Percentiles rank a stretch among this genome's conserved stretches.
These are phyloP conservation scores for Ilyonectria destructans DNA, from an alignment of 2,329 filamentous ascomycete genomes.

Conservation along the genomic window DNA sequence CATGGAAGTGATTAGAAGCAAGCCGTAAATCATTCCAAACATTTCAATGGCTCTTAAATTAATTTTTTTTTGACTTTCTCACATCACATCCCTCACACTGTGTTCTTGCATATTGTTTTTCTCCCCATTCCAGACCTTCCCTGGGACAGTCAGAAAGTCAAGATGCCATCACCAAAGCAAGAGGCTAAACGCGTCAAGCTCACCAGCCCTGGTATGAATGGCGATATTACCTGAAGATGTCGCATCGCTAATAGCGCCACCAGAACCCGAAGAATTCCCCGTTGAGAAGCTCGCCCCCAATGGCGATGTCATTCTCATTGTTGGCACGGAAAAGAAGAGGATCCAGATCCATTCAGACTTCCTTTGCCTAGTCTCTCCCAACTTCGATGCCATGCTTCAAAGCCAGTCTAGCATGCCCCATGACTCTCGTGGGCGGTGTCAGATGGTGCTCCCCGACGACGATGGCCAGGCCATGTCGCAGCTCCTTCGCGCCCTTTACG, in stretches of 20 bases:
- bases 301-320: conserved; percentile 39
- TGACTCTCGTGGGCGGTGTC: background rate
- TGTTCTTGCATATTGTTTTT: too few relatives aligned
- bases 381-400: background rate
- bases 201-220: background rate
- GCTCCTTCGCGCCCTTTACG: too few relatives aligned
- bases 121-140: background rate
- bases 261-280: background rate
- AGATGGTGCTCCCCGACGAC: background rate
- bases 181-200: background rate
- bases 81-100: background rate
- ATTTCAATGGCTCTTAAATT: too few relatives aligned
- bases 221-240: background rate
- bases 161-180: background rate
- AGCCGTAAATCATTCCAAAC: too few relatives aligned
- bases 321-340: conserved; percentile 28
- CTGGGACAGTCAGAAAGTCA: background rate
- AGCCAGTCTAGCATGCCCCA: too few relatives aligned
- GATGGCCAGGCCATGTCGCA: background rate
- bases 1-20: too few relatives aligned
- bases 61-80: background rate
- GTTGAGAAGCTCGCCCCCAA: conserved; percentile 16
- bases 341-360: conserved; percentile 38
- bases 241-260: background rate
- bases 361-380: conserved; percentile 33